These are phyloP conservation scores for Amanita pseudoporphyria DNA, from an alignment of 768 basidiomycete genomes.

Conservation along the genomic window DNA sequence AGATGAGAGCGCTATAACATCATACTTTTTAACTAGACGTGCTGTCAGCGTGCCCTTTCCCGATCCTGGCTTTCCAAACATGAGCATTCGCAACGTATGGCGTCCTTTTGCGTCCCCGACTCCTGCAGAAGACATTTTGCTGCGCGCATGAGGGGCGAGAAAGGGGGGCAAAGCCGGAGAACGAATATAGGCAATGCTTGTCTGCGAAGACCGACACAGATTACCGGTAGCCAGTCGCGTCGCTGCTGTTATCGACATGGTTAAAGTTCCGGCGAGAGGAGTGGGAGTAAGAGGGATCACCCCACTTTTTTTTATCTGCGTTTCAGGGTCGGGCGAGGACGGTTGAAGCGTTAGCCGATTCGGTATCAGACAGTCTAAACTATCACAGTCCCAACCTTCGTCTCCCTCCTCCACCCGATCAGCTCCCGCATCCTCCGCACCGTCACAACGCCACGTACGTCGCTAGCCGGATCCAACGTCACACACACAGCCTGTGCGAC, in stretches of 20 bases:
- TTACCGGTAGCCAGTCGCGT: not conserved
- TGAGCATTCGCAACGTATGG: conserved; percentile 47
- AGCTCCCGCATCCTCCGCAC: conserved; percentile 68
- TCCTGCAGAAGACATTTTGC: not conserved
- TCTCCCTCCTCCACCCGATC: conserved; percentile 59
- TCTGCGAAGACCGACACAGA: not conserved
- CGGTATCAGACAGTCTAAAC: not conserved
- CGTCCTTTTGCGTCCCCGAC: not conserved
- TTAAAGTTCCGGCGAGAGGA: not conserved
- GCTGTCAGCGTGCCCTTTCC: conserved; percentile 80
- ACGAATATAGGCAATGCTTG: not conserved
- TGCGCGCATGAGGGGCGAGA: conserved; percentile 26
- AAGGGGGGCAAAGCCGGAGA: conserved; percentile 42
- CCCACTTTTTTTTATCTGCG: not conserved
- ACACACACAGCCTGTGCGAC: conserved; percentile 79
- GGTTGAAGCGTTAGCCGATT: too few species aligned
- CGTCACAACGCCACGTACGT: conserved; percentile 55
- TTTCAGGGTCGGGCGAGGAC: not conserved
- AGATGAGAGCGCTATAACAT: conserved; percentile 70
- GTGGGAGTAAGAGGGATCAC: not conserved
- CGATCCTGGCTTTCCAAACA: conserved; percentile 77
- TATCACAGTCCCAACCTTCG: too few species aligned
- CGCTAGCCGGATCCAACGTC: conserved; percentile 38
- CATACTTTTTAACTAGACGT: conserved; percentile 71
- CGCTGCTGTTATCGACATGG: not conserved